Conservation (phyloP, 2,329 filamentous ascomycete genomes). For the Cordyceps pruinosa region DNA sequence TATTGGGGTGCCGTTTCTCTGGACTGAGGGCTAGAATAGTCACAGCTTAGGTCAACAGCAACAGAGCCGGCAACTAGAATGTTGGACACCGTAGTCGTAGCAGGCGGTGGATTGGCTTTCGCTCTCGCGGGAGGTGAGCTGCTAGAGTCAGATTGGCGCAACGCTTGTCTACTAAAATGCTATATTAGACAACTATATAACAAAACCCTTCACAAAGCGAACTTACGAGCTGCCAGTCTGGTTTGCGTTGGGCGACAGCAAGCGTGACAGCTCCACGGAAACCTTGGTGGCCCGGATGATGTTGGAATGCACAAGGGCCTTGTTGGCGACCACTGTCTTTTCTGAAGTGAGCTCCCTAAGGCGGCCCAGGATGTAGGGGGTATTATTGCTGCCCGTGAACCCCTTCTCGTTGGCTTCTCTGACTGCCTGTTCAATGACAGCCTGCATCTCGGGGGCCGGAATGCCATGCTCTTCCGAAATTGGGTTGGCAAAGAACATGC, state of each 20-base stretch:
- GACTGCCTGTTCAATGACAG: constrained; percentile 61
- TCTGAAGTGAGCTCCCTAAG: constrained; percentile 73
- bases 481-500: constrained; percentile 83
- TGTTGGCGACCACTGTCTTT: constrained; percentile 67
- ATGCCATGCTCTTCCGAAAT: constrained; percentile 67
- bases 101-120: not conserved
- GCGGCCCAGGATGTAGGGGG: constrained; percentile 72
- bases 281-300: constrained; percentile 49
- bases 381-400: constrained; percentile 68
- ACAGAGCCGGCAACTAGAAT: constrained; percentile 87
- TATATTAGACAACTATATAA: constrained; percentile 30
- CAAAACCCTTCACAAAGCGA: constrained; percentile 17
- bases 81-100: not conserved
- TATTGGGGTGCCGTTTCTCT: constrained; percentile 39
- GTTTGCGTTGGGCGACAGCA: constrained; percentile 29
- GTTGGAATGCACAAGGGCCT: constrained; percentile 50
- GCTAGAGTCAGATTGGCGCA: not conserved
- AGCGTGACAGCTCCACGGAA: constrained; percentile 44
- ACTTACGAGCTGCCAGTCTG: constrained; percentile 31
- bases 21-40: constrained; percentile 44
- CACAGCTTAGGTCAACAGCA: constrained; percentile 80
- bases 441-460: constrained; percentile 62
- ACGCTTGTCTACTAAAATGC: constrained; percentile 22
- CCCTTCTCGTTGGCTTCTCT: constrained; percentile 57
- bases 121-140: not conserved